phyloP scores from a whole-genome alignment of 1,284 basidiomycete species.

The Dichomitus squalens region DNA sequence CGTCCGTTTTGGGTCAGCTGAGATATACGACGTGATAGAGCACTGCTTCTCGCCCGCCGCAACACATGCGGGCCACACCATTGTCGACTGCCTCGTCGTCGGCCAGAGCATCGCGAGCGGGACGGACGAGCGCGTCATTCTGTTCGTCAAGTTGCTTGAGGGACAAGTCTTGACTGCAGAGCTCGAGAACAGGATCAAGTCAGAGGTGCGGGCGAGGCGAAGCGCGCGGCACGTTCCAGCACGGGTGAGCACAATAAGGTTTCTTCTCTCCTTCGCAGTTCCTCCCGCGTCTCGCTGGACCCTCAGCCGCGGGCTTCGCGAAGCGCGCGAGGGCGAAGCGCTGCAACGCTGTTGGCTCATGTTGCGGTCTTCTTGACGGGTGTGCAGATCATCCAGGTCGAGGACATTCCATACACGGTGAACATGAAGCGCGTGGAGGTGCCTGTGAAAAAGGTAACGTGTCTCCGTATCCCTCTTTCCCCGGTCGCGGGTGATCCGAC shows the following conservation, averaged over 20 bases:
- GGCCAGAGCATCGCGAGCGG: constrained; percentile 73
- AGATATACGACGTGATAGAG: constrained; percentile 86
- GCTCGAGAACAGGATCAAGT: constrained; percentile 60
- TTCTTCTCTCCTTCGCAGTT: constrained; percentile 4
- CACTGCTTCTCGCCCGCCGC: constrained; percentile 49
- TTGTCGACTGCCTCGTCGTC: constrained; percentile 77
- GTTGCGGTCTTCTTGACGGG: constrained; percentile 6
- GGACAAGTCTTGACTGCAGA: constrained; percentile 53
- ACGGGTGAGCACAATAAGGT: constrained; percentile 45
- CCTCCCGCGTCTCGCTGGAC: neutral
- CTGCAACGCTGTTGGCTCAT: constrained; percentile 24
- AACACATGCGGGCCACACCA: constrained; percentile 44
- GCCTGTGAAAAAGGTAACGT: constrained; percentile 73
- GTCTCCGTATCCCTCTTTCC: neutral
- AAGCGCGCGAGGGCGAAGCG: constrained; percentile 7
- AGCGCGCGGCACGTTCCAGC: constrained; percentile 78
- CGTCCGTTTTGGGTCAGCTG: constrained; percentile 83
- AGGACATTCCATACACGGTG: constrained; percentile 82
- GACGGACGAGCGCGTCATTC: constrained; percentile 80
- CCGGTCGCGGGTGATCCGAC: neutral
- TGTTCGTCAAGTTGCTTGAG: constrained; percentile 76
- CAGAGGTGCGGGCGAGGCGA: constrained; percentile 64
- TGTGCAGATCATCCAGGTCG: constrained; percentile 64
- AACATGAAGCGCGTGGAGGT: constrained; percentile 89
- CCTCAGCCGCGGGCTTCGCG: neutral